phyloP scores from a whole-genome alignment of 768 basidiomycete species.

The Tulasnella calospora region DNA sequence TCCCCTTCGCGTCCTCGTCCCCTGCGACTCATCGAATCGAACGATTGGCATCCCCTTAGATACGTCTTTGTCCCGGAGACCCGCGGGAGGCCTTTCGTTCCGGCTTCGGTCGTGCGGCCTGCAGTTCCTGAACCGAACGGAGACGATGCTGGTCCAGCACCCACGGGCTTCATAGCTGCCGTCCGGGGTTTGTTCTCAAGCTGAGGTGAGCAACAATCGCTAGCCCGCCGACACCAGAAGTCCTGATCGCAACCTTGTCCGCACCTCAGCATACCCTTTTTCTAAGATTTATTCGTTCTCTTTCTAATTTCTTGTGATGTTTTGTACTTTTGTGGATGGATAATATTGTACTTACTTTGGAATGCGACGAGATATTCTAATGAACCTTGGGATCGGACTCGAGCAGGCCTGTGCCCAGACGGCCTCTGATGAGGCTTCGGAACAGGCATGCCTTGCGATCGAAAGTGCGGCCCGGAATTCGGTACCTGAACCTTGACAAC shows the following conservation, averaged over 20 bases:
- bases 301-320: background rate
- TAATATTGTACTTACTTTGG: background rate
- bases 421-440: no score
- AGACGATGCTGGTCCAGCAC: background rate
- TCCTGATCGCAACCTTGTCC: background rate
- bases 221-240: background rate
- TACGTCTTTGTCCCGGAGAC: background rate
- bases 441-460: no score
- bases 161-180: background rate
- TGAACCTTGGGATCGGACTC: no score
- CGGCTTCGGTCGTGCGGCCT: background rate
- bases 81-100: background rate
- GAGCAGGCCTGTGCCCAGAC: no score
- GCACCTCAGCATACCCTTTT: no score
- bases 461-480: no score
- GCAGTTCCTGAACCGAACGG: background rate
- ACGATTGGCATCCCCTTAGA: background rate
- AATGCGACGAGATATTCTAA: background rate
- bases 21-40: no score
- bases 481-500: no score
- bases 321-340: no score
- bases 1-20: no score
- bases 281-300: no score
- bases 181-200: background rate
- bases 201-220: background rate